Evolutionary conservation across 768 basidiomycete species (phyloP), one percentile per base, ranked within the genome.

Genomic region (Boletales sp.): DNA sequence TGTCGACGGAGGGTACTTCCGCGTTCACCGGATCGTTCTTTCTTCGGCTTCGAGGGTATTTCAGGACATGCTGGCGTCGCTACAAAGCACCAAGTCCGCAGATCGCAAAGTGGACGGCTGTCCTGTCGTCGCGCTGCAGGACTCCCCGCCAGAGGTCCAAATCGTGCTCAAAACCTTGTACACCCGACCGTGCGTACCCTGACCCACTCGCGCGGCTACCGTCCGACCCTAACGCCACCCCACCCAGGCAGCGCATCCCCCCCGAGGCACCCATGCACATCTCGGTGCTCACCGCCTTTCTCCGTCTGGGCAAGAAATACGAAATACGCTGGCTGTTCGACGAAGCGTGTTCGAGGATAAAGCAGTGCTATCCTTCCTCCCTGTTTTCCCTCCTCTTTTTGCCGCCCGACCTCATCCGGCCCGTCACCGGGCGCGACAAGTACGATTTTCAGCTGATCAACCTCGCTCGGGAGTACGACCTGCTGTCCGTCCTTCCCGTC

Each of bases 381-480:
- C 30, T 62, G 37, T 62, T 62, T 41, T 50, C 60, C 37, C 60
- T 61, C 35, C 57, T 61, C 12, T 61, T 61, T 44, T 38, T 61
- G 15, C 60, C 60, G 32, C 52, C 60, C 5, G 54, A 54, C 44
- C 54, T 61, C 33, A 53, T 49, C 21, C 52, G 48, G 40, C 60
- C 57, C n/a, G 34, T 62, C 46, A 48, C 44, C 4, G 60, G 60
- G 37, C 54, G 61, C 8, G 60, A 62, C 55, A 54, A 54, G 53
- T 57, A 62, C 35, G 61, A 62, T 43, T 62, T 62, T 17, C 57
- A 63, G 42, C 11, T 62, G 44, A 59, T 62, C 35, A 62, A 62
- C 21, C 55, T 63, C 10, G 60, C 61, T 19, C 50, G 53, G 33
- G 60, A 62, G 28, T 63, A 53, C 42, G 60, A 53, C 12, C 15